A percentile compares a stretch with the other conserved stretches of the same genome.
Evolutionary conservation across 2,329 filamentous ascomycete genomes (phyloP).

Genomic region (Penicillium sp.): DNA sequence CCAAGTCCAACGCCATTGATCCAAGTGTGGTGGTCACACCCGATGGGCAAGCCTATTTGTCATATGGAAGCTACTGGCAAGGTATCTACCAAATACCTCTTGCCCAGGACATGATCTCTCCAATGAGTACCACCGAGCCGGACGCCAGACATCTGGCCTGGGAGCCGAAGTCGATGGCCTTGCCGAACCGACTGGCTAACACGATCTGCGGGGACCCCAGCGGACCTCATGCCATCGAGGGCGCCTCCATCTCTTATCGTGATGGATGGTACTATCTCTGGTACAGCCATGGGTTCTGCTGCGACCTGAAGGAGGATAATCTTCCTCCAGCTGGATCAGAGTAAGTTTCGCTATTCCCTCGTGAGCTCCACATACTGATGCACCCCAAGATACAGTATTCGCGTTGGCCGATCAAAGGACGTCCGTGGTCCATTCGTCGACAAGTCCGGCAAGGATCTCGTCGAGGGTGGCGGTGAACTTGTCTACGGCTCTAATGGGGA

Average conservation of each 20-base stretch:
- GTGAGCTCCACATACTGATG: slow-evolving; percentile 1
- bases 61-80: slow-evolving; percentile 64
- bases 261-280: slow-evolving; percentile 32
- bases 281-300: slow-evolving; percentile 34
- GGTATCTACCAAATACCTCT: slow-evolving; percentile 59
- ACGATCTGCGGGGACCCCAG: slow-evolving; percentile 27
- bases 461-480: slow-evolving; percentile 53
- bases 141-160: slow-evolving; percentile 29
- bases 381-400: slow-evolving; percentile 52
- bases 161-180: slow-evolving; percentile 20
- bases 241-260: slow-evolving; percentile 27
- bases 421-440: slow-evolving; percentile 52
- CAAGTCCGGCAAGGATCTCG: slow-evolving; percentile 51
- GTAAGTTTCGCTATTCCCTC: slow-evolving; percentile 14
- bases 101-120: slow-evolving; percentile 22
- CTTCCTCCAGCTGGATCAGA: slow-evolving; percentile 51
- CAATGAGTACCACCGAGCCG: slow-evolving; percentile 16
- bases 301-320: slow-evolving; percentile 23
- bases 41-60: slow-evolving; percentile 44
- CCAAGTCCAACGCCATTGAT: slow-evolving; percentile 57
- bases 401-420: slow-evolving; percentile 54
- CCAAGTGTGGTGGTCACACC: slow-evolving; percentile 45
- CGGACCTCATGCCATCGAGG: slow-evolving; percentile 31
- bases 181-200: slow-evolving; percentile 19
- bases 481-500: slow-evolving; percentile 56